Evolutionary conservation across 768 basidiomycete species (phyloP).

Genomic region (Royoungia palumana): DNA sequence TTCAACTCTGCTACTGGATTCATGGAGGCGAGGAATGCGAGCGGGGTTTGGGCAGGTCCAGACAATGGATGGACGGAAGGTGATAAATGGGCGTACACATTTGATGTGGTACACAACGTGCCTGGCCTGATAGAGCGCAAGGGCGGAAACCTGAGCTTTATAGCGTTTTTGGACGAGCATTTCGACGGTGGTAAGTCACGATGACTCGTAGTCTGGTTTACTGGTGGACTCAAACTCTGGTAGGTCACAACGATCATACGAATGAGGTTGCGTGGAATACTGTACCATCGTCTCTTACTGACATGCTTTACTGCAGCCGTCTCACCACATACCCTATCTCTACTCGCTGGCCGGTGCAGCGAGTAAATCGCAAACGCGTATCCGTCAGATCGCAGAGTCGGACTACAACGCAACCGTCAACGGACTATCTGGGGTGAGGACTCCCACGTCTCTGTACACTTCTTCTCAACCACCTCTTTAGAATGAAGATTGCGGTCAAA

Average conservation of each 20-base stretch:
- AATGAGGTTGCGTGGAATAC: constrained; percentile 57
- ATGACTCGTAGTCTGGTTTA: not conserved
- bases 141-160: constrained; percentile 65
- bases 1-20: constrained; percentile 69
- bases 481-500: constrained; percentile 91
- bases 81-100: constrained; percentile 73
- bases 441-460: not conserved
- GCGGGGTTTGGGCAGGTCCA: constrained; percentile 71
- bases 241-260: constrained; percentile 76
- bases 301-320: constrained; percentile 48
- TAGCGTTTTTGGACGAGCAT: constrained; percentile 61
- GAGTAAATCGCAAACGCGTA: constrained; percentile 65
- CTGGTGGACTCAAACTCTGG: constrained; percentile 6
- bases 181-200: constrained; percentile 41
- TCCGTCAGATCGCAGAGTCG: constrained; percentile 58
- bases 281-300: not conserved
- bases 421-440: constrained; percentile 68
- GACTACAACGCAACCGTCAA: constrained; percentile 67
- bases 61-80: constrained; percentile 82
- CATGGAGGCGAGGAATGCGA: constrained; percentile 73
- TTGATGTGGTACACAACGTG: constrained; percentile 73
- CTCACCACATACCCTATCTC: constrained; percentile 83
- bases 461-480: constrained; percentile 22
- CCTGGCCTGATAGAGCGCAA: constrained; percentile 56
- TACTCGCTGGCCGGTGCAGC: constrained; percentile 72